Evolutionary conservation across 2,329 filamentous ascomycete species (phyloP), one percentile per base, ranked within the genome.

Genomic region (Colletotrichum camelliae): DNA sequence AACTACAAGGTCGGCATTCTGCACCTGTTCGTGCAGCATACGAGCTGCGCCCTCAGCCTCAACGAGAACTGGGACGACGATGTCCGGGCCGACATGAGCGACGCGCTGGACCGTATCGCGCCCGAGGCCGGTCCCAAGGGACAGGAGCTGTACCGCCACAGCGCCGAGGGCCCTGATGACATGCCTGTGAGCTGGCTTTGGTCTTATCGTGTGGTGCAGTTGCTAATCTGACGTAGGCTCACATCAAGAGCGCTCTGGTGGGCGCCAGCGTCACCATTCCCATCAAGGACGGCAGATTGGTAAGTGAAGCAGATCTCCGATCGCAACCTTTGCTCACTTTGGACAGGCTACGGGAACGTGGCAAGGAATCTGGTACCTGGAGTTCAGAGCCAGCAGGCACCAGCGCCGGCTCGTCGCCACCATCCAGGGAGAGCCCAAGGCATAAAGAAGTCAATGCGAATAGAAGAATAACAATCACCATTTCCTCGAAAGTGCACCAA

Each of bases 1-100:
- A 84, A 91, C 79, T 98, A 98, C 90, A 96, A 96, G 84, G 91
- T 97, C 80, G 96, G 96, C 60, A 86, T 98, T 76, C 87, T 98
- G 77, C 93, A 98, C 84, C 89, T 99, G 62, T 99, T 98, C 84
- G 90, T 98, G 70, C 96, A 99, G 86, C 97, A 99, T 86, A 99
- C 97, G 7, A 95, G 93, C 81, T 98, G 96, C 85, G 97, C 94
- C 15, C 89, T 99, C 69, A 95, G 92, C 76, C 87, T 99, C 80
- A 99, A 99, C 83, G 97, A 99, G 90, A 98, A 98, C 87, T 93
- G 91, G 82, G 95, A 96, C 81, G 82, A 84, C 61, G 95, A 97
- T 86, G 97, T 99, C n/a, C 91, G 96, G 74, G 91, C 90, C 55
- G 96, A 99, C 85, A 98, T 98, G 96, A 95, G 92, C 82, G 95